Evolutionary conservation across 495 filamentous ascomycete species (phyloP).

Genomic region (Diplogelasinospora grovesii): DNA sequence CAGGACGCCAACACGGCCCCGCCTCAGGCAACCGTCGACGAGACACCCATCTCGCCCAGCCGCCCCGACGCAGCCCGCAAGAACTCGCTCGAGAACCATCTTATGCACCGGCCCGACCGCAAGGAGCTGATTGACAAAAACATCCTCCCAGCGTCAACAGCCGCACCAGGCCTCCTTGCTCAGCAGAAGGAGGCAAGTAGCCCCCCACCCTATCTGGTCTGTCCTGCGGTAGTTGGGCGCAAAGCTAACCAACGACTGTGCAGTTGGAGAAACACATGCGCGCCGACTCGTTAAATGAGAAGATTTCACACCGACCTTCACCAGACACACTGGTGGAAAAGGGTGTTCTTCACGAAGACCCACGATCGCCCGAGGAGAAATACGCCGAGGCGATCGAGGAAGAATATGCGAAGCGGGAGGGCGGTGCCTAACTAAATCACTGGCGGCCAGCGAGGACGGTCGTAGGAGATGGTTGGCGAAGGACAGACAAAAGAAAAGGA

Average conservation of each 20-base stretch:
- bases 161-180: slow-evolving; percentile 67
- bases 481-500: too few species aligned
- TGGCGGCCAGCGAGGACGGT: too few species aligned
- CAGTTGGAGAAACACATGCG: slow-evolving; percentile 79
- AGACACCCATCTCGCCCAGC: slow-evolving; percentile 60
- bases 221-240: background rate
- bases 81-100: slow-evolving; percentile 83
- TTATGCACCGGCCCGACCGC: slow-evolving; percentile 69
- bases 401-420: slow-evolving; percentile 45
- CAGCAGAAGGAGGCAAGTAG: slow-evolving; percentile 58
- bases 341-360: slow-evolving; percentile 66
- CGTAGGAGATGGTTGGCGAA: too few species aligned
- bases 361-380: slow-evolving; percentile 43
- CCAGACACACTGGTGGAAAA: slow-evolving; percentile 69
- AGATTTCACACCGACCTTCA: slow-evolving; percentile 65
- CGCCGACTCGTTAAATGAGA: slow-evolving; percentile 74
- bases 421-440: slow-evolving; percentile 38
- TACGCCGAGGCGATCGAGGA: slow-evolving; percentile 45
- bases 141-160: slow-evolving; percentile 72
- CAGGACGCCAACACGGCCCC: slow-evolving; percentile 15
- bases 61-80: slow-evolving; percentile 53
- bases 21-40: slow-evolving; percentile 26
- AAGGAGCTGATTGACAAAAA: slow-evolving; percentile 83
- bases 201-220: background rate
- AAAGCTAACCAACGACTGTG: background rate